A percentile compares a stretch with the other conserved stretches of the same genome.
These are phyloP conservation scores for Trypanosoma mega DNA, from an alignment of 208 protist species.

Conservation along the genomic window DNA sequence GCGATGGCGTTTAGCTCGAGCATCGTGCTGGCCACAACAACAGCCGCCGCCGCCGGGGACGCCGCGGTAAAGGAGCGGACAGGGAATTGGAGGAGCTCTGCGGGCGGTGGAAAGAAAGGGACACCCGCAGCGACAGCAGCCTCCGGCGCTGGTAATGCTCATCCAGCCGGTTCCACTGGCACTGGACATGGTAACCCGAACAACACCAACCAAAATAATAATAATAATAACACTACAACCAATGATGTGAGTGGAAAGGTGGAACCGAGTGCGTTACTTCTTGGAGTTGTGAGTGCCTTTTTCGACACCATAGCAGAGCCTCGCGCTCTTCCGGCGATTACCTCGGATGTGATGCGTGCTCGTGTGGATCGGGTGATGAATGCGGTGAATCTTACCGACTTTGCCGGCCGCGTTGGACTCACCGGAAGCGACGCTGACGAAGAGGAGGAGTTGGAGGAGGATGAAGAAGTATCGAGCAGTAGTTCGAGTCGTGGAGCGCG, in stretches of 20 bases:
- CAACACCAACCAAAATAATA: background rate
- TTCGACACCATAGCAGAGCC: slow-evolving; percentile 53
- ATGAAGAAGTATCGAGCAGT: slow-evolving; percentile 31
- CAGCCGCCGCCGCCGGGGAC: slow-evolving; percentile 16
- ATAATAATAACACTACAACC: background rate
- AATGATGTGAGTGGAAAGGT: background rate
- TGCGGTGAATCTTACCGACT: slow-evolving; percentile 53
- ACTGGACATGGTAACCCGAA: background rate
- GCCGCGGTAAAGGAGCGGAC: background rate
- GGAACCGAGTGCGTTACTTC: slow-evolving; percentile 45
- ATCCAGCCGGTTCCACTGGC: too few species aligned
- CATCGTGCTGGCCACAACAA: slow-evolving; percentile 6
- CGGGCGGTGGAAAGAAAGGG: slow-evolving; percentile 4
- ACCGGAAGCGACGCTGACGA: slow-evolving; percentile 29
- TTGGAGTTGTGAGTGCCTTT: slow-evolving; percentile 55
- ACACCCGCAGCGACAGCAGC: slow-evolving; percentile 8
- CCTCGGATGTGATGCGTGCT: slow-evolving; percentile 52
- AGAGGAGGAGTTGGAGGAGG: slow-evolving; percentile 36
- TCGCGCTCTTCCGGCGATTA: slow-evolving; percentile 53
- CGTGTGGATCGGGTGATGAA: slow-evolving; percentile 68
- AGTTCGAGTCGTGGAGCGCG: background rate
- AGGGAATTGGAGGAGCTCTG: background rate
- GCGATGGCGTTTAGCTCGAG: slow-evolving; percentile 14
- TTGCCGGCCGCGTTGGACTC: slow-evolving; percentile 28
- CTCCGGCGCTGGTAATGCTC: too few species aligned